Evolutionary conservation across 768 basidiomycete species (phyloP).

Genomic region (Lactarius deliciosus): DNA sequence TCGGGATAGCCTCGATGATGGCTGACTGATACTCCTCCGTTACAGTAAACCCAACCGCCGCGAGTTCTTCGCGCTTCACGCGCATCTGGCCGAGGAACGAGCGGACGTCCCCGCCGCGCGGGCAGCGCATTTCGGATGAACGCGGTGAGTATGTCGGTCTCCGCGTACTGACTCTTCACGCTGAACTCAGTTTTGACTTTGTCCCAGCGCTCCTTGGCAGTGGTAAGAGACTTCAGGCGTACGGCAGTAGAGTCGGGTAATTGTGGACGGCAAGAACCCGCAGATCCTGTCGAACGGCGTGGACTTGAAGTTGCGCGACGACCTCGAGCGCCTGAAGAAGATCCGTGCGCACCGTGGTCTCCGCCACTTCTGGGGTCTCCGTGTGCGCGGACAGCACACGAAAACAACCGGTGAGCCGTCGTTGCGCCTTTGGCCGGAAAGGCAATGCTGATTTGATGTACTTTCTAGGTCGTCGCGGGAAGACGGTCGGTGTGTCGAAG

Average conservation of each 20-base stretch:
- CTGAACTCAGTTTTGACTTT: no score
- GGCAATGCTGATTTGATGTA: background rate
- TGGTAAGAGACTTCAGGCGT: no score
- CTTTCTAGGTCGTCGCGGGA: constrained; percentile 80
- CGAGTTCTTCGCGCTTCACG: no score
- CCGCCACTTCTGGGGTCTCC: constrained; percentile 89
- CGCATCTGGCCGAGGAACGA: no score
- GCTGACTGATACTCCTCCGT: no score
- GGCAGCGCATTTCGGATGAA: no score
- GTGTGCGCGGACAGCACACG: constrained; percentile 98
- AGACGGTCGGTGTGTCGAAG: constrained; percentile 96
- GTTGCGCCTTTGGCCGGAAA: background rate
- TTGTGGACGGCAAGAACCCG: constrained; percentile 93
- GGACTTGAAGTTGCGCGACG: constrained; percentile 97
- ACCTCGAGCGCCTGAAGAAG: constrained; percentile 98
- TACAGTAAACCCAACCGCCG: no score
- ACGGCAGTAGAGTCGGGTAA: constrained; percentile 32
- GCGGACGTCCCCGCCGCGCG: no score
- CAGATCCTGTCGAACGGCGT: constrained; percentile 96
- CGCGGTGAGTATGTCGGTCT: no score
- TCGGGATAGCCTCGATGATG: no score
- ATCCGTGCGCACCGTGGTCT: constrained; percentile 96
- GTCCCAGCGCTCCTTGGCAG: no score
- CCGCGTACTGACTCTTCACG: no score
- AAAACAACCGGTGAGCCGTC: constrained; percentile 73